Evolutionary conservation across 805 yeast genomes (phyloP).

Genomic region (Lachancea fermentati): DNA sequence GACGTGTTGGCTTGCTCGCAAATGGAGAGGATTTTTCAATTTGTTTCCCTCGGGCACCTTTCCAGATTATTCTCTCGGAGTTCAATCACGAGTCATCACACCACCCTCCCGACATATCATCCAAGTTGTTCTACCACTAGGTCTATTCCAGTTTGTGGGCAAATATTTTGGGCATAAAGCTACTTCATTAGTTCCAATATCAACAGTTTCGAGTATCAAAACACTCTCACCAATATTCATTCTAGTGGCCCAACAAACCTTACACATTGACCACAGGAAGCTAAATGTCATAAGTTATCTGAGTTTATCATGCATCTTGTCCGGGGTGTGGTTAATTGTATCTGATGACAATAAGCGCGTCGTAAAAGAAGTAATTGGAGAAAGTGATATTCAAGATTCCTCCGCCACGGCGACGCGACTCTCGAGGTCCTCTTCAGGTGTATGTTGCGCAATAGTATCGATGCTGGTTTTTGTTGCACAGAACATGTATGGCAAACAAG

Average conservation of each 20-base stretch:
- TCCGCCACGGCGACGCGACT: background rate
- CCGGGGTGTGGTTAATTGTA: slow-evolving; percentile 31
- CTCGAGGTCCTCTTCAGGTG: slow-evolving; percentile 38
- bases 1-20: slow-evolving; percentile 35
- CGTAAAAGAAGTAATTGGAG: background rate
- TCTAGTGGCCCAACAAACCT: slow-evolving; percentile 47
- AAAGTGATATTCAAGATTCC: background rate
- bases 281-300: slow-evolving; percentile 16
- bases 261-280: slow-evolving; percentile 17
- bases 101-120: slow-evolving; percentile 38
- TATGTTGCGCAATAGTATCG: slow-evolving; percentile 61
- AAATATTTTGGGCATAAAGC: slow-evolving; percentile 59
- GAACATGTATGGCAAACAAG: slow-evolving; percentile 79
- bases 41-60: slow-evolving; percentile 52
- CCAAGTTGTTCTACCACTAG: slow-evolving; percentile 54
- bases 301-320: slow-evolving; percentile 22
- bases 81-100: slow-evolving; percentile 13
- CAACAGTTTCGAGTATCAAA: slow-evolving; percentile 67
- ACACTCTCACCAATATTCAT: slow-evolving; percentile 61
- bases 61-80: slow-evolving; percentile 34
- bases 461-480: slow-evolving; percentile 77
- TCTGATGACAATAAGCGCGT: slow-evolving; percentile 15
- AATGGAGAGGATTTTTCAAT: slow-evolving; percentile 28
- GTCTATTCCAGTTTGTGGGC: slow-evolving; percentile 60
- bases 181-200: slow-evolving; percentile 58